Evolutionary conservation across 768 basidiomycete genomes (phyloP).

Genomic region (Rhizopogon sp.): DNA sequence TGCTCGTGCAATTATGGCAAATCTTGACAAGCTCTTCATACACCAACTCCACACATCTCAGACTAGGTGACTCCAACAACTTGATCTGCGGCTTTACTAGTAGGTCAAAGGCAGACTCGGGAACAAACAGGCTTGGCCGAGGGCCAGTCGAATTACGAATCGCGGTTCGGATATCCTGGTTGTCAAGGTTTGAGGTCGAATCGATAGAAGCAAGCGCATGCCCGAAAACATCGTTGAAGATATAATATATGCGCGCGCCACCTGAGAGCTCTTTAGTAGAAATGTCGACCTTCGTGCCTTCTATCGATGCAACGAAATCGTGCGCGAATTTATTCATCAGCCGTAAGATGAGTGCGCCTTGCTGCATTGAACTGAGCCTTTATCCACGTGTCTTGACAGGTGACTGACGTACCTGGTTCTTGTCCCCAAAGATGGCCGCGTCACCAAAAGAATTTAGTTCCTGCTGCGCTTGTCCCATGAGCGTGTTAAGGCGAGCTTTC

Average conservation of each 20-base stretch:
- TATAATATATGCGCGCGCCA: constrained; percentile 97
- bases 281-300: constrained; percentile 93
- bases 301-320: constrained; percentile 95
- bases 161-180: constrained; percentile 94
- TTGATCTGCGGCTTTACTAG: constrained; percentile 99
- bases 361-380: constrained; percentile 33
- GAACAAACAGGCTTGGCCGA: constrained; percentile 92
- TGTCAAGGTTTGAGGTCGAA: constrained; percentile 85
- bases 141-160: constrained; percentile 99
- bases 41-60: constrained; percentile 95
- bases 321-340: constrained; percentile 99
- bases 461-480: constrained; percentile 99
- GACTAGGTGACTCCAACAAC: constrained; percentile 86
- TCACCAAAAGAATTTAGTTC: constrained; percentile 97
- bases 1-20: constrained; percentile 95
- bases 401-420: constrained; percentile 58
- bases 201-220: constrained; percentile 86
- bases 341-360: constrained; percentile 86
- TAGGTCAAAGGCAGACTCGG: constrained; percentile 94
- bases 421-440: constrained; percentile 85
- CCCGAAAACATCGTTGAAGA: constrained; percentile 98
- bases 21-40: constrained; percentile 99
- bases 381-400: background rate
- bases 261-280: constrained; percentile 98
- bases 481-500: constrained; percentile 95